A percentile compares a stretch with the other conserved stretches of the same genome.
These are phyloP conservation scores for Plasmodium cynomolgi DNA, from an alignment of 169 alveolate genomes.

Conservation along the genomic window DNA sequence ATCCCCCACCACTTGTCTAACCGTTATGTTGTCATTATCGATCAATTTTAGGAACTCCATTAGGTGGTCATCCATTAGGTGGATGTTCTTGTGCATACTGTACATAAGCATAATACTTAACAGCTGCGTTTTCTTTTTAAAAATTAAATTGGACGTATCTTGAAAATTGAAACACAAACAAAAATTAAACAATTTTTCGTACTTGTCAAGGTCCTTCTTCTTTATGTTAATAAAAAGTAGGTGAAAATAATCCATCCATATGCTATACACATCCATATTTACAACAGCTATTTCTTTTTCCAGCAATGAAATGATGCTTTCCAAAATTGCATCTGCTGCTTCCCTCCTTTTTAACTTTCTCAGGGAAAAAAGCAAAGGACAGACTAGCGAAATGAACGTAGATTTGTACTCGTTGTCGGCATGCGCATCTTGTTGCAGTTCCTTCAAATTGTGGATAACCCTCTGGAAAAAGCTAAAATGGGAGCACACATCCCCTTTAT, in stretches of 20 bases:
- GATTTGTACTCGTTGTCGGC: slow-evolving; percentile 62
- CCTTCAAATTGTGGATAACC: slow-evolving; percentile 18
- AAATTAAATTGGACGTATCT: slow-evolving; percentile 47
- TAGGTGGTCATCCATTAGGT: slow-evolving; percentile 29
- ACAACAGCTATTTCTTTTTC: slow-evolving; percentile 64
- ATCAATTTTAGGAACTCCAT: slow-evolving; percentile 35
- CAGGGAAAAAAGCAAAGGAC: slow-evolving; percentile 55
- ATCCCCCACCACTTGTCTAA: slow-evolving; percentile 57
- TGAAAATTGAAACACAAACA: slow-evolving; percentile 48
- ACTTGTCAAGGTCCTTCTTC: slow-evolving; percentile 43
- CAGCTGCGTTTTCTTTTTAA: slow-evolving; percentile 56
- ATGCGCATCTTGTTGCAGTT: slow-evolving; percentile 48
- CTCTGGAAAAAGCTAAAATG: slow-evolving; percentile 3
- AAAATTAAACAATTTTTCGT: slow-evolving; percentile 44
- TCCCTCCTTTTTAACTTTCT: slow-evolving; percentile 38
- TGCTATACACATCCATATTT: slow-evolving; percentile 60
- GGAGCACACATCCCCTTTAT: not conserved
- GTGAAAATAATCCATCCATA: slow-evolving; percentile 69
- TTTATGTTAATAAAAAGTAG: slow-evolving; percentile 63
- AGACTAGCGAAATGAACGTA: slow-evolving; percentile 45
- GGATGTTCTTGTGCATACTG: slow-evolving; percentile 62
- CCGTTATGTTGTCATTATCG: slow-evolving; percentile 63
- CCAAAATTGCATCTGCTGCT: slow-evolving; percentile 12
- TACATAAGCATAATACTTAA: slow-evolving; percentile 49
- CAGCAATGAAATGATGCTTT: not conserved